These are phyloP conservation scores for Capsella rubella DNA, from an alignment of 441 rosid genomes.

Conservation along the genomic window DNA sequence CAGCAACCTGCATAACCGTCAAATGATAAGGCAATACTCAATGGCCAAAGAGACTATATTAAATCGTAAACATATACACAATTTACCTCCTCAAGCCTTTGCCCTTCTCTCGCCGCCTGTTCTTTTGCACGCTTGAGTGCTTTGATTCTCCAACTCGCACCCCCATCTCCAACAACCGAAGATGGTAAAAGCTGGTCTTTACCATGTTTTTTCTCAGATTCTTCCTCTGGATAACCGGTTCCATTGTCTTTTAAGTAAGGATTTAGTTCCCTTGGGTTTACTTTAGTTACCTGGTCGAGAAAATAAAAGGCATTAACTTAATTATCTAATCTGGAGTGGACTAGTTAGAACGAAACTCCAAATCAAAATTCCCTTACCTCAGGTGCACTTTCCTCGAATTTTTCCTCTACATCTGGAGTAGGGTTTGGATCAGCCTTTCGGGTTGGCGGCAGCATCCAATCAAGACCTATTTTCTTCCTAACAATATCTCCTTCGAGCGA, in stretches of 20 bases:
- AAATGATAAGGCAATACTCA: constrained; percentile 30
- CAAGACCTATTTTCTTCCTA: constrained; percentile 76
- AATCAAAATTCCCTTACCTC: constrained; percentile 49
- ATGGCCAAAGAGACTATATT: constrained; percentile 14
- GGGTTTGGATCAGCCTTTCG: constrained; percentile 49
- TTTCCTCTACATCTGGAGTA: constrained; percentile 41
- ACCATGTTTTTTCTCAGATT: constrained; percentile 49
- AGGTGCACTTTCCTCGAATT: constrained; percentile 49
- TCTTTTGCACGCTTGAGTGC: constrained; percentile 87
- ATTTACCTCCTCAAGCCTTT: constrained; percentile 64
- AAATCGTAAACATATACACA: constrained; percentile 20
- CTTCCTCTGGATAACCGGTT: constrained; percentile 83
- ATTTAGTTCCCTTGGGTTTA: constrained; percentile 81
- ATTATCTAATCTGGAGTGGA: neutral
- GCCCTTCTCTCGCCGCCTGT: constrained; percentile 90
- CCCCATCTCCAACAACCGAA: constrained; percentile 89
- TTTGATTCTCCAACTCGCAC: constrained; percentile 95
- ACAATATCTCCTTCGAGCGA: constrained; percentile 50
- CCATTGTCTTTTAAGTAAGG: constrained; percentile 81
- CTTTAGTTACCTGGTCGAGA: constrained; percentile 51
- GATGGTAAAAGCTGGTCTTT: constrained; percentile 54
- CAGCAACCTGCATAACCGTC: constrained; percentile 66
- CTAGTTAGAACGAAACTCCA: neutral
- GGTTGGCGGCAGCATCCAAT: constrained; percentile 84
- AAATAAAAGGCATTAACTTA: constrained; percentile 1